Percentiles rank a stretch among this genome's conserved stretches.
phyloP scores from a whole-genome alignment of 2,329 filamentous ascomycete species.

The Aspergillus puulaauensis region DNA sequence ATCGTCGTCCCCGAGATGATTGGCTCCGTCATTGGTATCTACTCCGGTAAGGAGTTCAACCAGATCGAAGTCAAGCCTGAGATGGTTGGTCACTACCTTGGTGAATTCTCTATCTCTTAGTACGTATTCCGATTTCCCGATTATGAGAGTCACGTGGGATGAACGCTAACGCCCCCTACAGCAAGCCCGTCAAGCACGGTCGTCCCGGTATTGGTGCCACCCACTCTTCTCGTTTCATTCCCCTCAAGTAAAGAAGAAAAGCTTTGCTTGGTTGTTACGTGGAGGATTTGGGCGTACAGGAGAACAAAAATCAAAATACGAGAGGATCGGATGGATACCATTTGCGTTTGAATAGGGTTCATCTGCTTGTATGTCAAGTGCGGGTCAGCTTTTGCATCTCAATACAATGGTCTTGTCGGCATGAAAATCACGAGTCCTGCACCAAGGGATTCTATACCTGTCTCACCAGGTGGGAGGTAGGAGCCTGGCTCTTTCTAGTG shows the following conservation, averaged over 20 bases:
- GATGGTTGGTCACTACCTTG: constrained; percentile 99
- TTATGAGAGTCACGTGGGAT: neutral
- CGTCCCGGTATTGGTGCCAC: constrained; percentile 99
- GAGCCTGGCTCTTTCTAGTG: constrained; percentile 15
- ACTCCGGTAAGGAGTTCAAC: constrained; percentile 99
- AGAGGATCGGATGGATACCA: constrained; percentile 31
- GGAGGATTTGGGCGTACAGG: constrained; percentile 34
- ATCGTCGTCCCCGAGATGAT: constrained; percentile 99
- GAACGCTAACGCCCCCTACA: constrained; percentile 56
- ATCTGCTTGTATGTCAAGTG: constrained; percentile 41
- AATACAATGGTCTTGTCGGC: constrained; percentile 42
- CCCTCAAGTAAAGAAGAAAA: constrained; percentile 80
- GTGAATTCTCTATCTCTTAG: constrained; percentile 99
- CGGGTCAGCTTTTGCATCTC: constrained; percentile 41
- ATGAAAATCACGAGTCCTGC: constrained; percentile 22
- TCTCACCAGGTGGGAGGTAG: constrained; percentile 2
- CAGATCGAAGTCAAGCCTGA: constrained; percentile 99
- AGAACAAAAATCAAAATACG: constrained; percentile 35
- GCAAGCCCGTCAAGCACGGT: constrained; percentile 99
- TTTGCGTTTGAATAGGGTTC: constrained; percentile 27
- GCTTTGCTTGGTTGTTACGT: constrained; percentile 38
- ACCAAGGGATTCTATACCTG: constrained; percentile 9
- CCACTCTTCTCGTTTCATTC: constrained; percentile 99
- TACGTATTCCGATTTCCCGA: constrained; percentile 54
- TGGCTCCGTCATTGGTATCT: constrained; percentile 96